These are phyloP conservation scores for Sugiyamaella grinbergsii DNA, from an alignment of 1,139 yeast genomes.

Conservation along the genomic window DNA sequence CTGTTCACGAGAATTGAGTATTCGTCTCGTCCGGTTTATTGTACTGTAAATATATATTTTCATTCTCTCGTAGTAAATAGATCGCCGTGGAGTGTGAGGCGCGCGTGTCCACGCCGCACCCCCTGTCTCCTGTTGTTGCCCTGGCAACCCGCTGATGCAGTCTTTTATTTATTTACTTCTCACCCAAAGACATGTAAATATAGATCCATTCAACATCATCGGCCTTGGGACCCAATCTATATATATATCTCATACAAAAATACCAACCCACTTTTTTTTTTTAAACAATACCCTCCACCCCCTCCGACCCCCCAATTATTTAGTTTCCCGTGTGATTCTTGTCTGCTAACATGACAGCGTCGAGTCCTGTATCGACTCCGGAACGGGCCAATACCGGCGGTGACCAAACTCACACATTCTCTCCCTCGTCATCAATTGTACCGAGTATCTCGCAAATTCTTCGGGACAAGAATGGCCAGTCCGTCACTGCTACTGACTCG, in stretches of 20 bases:
- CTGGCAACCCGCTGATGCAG: constrained; percentile 12
- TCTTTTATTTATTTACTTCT: constrained; percentile 7
- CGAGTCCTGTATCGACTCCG: constrained; percentile 14
- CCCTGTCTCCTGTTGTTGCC: too few relatives aligned
- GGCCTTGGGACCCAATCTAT: too few relatives aligned
- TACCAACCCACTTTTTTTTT: neutral
- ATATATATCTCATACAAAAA: too few relatives aligned
- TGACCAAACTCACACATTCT: constrained; percentile 13
- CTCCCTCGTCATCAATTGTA: constrained; percentile 20
- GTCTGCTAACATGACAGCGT: constrained; percentile 1
- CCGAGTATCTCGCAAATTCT: constrained; percentile 24
- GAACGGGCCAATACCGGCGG: constrained; percentile 6
- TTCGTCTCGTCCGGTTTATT: too few relatives aligned
- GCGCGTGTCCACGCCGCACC: too few relatives aligned
- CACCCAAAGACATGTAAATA: constrained; percentile 10
- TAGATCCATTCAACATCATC: too few relatives aligned
- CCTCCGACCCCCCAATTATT: neutral
- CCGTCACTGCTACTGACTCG: constrained; percentile 13
- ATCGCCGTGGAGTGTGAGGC: neutral
- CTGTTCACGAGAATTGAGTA: constrained; percentile 22
- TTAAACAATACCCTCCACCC: neutral
- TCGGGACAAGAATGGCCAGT: constrained; percentile 9
- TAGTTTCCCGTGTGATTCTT: too few relatives aligned
- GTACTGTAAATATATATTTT: neutral
- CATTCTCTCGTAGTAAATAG: constrained; percentile 3